phyloP scores from a whole-genome alignment of 129 eudicot genomes.

The Saussurea involucrata region DNA sequence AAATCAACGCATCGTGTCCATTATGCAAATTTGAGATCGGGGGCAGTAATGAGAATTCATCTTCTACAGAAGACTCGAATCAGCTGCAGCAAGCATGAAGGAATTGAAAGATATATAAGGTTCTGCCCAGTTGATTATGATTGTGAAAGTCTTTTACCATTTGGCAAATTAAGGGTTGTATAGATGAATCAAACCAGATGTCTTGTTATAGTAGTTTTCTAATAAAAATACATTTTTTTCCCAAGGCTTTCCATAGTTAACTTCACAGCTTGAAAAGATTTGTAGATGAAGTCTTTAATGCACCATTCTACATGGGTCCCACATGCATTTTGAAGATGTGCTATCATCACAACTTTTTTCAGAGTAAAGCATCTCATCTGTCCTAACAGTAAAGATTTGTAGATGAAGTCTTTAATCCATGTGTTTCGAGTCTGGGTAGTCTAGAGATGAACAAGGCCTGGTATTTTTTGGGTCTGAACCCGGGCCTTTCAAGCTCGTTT shows the following conservation, averaged over 20 bases:
- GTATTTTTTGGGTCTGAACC: background rate
- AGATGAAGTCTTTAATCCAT: too few species aligned
- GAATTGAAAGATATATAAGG: background rate
- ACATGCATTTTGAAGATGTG: background rate
- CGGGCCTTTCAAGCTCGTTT: background rate
- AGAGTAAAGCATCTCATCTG: background rate
- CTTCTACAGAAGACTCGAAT: slow-evolving; percentile 33
- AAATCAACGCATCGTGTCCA: slow-evolving; percentile 75
- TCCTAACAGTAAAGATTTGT: too few species aligned
- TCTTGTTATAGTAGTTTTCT: slow-evolving; percentile 24
- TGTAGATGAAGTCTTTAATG: background rate
- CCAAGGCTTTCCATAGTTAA: background rate
- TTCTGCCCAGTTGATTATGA: background rate
- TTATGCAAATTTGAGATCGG: slow-evolving; percentile 62
- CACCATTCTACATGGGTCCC: background rate
- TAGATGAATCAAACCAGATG: slow-evolving; percentile 4
- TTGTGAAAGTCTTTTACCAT: background rate
- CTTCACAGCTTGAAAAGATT: background rate
- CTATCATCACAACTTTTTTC: background rate
- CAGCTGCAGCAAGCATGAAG: slow-evolving; percentile 38
- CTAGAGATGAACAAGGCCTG: background rate
- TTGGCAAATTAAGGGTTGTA: slow-evolving; percentile 32
- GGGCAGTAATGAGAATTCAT: slow-evolving; percentile 26
- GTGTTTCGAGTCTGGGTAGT: background rate
- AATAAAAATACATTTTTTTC: slow-evolving; percentile 21